These are phyloP conservation scores for Clonostachys rhizophaga DNA, from an alignment of 2,329 filamentous ascomycete species.

Conservation along the genomic window DNA sequence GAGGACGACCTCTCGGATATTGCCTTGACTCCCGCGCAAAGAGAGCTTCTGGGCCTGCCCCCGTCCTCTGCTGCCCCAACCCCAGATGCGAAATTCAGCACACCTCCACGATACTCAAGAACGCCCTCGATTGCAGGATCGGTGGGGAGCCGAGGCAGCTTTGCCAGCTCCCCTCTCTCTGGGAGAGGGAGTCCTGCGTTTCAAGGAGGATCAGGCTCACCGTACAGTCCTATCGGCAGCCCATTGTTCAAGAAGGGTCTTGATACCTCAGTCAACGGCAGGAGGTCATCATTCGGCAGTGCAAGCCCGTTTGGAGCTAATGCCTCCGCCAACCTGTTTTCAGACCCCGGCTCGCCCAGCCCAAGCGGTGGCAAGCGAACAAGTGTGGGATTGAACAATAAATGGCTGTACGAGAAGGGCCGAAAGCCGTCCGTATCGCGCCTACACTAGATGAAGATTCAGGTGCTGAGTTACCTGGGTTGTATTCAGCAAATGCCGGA, in stretches of 20 bases:
- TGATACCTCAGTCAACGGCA: constrained; percentile 30
- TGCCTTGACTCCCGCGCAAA: constrained; percentile 71
- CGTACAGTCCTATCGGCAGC: constrained; percentile 38
- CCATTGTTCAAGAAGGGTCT: constrained; percentile 62
- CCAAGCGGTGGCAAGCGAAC: constrained; percentile 62
- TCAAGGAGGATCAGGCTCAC: constrained; percentile 36
- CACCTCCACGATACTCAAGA: constrained; percentile 80
- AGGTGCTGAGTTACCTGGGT: too few species aligned
- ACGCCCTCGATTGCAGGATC: constrained; percentile 64
- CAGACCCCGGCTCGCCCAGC: constrained; percentile 65
- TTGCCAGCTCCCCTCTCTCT: constrained; percentile 53
- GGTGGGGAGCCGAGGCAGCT: constrained; percentile 53
- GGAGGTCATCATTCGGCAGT: constrained; percentile 59
- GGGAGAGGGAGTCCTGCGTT: constrained; percentile 46
- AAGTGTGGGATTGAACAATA: constrained; percentile 79
- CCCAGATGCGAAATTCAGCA: constrained; percentile 68
- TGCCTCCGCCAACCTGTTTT: constrained; percentile 40
- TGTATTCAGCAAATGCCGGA: too few species aligned
- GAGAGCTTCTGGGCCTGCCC: constrained; percentile 75
- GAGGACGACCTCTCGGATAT: constrained; percentile 84
- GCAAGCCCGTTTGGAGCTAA: constrained; percentile 46
- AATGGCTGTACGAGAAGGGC: constrained; percentile 90
- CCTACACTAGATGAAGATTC: too few species aligned
- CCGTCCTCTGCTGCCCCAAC: constrained; percentile 59
- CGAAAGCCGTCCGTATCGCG: constrained; percentile 39